These are phyloP conservation scores for Blastomyces gilchristii DNA, from an alignment of 2,329 filamentous ascomycete genomes.

Conservation along the genomic window DNA sequence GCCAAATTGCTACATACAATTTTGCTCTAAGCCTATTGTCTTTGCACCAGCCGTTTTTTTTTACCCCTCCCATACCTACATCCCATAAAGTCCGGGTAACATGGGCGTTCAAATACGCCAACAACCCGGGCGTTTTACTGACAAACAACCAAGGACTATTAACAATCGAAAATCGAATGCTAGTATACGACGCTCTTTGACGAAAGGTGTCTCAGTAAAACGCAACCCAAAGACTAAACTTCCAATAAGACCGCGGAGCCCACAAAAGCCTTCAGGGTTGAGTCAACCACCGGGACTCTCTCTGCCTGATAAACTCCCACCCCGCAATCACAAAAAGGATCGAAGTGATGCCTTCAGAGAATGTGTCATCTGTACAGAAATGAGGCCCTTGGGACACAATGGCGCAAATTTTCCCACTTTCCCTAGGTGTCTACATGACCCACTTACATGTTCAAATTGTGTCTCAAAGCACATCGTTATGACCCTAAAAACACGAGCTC, in stretches of 20 bases:
- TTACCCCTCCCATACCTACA: background rate
- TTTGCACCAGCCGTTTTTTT: background rate
- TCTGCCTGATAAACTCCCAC: background rate
- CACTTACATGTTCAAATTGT: constrained; percentile 10
- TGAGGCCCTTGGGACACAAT: constrained; percentile 5
- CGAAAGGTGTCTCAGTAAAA: background rate
- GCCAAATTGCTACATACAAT: background rate
- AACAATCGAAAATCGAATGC: background rate
- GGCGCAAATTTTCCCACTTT: constrained; percentile 11
- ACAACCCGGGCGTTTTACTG: background rate
- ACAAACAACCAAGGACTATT: background rate
- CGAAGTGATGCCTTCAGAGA: constrained; percentile 3
- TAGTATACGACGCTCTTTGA: background rate
- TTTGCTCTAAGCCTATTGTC: background rate
- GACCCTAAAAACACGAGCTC: constrained; percentile 3
- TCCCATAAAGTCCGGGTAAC: background rate
- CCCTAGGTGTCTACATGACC: constrained; percentile 8
- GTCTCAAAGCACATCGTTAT: constrained; percentile 8
- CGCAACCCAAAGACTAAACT: background rate
- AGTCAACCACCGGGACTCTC: background rate
- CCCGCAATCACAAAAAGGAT: constrained; percentile 1
- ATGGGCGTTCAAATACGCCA: background rate
- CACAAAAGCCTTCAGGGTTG: background rate
- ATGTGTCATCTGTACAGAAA: constrained; percentile 13
- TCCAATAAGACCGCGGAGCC: background rate